Evolutionary conservation across 768 basidiomycete genomes (phyloP).

Genomic region (Lentinula lateritia): DNA sequence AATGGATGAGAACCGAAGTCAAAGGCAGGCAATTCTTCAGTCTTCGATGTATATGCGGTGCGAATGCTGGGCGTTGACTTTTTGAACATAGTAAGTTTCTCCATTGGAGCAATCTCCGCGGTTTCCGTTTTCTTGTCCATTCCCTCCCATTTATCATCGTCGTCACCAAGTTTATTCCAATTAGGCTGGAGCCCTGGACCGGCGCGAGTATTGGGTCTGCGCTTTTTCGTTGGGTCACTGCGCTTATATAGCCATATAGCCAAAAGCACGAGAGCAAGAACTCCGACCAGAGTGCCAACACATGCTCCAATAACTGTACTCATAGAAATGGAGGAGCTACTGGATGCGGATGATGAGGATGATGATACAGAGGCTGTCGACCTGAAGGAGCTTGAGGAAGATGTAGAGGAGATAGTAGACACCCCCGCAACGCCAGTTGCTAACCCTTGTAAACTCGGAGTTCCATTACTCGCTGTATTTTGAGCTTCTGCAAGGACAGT

Average conservation of each 20-base stretch:
- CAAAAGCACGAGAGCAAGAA: conserved; percentile 43
- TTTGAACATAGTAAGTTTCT: conserved; percentile 65
- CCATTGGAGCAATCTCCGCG: conserved; percentile 41
- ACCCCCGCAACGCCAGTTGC: conserved; percentile 11
- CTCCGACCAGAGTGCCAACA: conserved; percentile 54
- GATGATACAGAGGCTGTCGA: conserved; percentile 12
- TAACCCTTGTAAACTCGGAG: conserved; percentile 10
- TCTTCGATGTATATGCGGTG: conserved; percentile 45
- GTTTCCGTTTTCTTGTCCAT: conserved; percentile 31
- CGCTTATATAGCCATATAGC: conserved; percentile 52
- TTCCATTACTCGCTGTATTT: neutral
- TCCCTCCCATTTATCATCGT: conserved; percentile 42
- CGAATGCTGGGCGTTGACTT: conserved; percentile 49
- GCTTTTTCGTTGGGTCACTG: conserved; percentile 31
- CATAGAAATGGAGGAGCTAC: conserved; percentile 30
- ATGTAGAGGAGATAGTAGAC: conserved; percentile 14
- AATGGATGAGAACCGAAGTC: conserved; percentile 40
- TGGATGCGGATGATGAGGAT: conserved; percentile 16
- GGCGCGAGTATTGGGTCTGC: conserved; percentile 41
- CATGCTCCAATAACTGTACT: conserved; percentile 60
- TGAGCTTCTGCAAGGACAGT: conserved; percentile 14
- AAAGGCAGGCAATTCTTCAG: conserved; percentile 33
- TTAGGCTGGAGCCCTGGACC: conserved; percentile 16
- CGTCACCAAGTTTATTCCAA: conserved; percentile 57
- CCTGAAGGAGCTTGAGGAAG: conserved; percentile 9